A percentile compares a stretch with the other conserved stretches of the same genome.
These are phyloP conservation scores for Tetramitus jugosus DNA, from an alignment of 208 protist species.

Conservation along the genomic window DNA sequence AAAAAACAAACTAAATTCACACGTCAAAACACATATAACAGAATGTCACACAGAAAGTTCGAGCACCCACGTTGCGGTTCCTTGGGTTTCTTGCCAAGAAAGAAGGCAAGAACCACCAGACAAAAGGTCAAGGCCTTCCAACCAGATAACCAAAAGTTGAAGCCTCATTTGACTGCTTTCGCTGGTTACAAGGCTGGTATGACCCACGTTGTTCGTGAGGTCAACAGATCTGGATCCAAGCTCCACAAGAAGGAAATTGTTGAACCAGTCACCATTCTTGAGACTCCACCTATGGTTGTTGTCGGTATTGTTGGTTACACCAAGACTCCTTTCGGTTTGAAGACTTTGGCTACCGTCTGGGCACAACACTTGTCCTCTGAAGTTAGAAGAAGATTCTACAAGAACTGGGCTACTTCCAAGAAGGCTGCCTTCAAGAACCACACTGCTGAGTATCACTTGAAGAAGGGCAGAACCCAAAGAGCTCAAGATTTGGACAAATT, in stretches of 20 bases:
- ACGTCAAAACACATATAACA: too few relatives aligned
- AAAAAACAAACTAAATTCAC: too few relatives aligned
- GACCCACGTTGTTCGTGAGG: constrained; percentile 97
- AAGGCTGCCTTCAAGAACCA: constrained; percentile 95
- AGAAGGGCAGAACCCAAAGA: constrained; percentile 69
- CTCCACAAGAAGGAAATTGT: constrained; percentile 97
- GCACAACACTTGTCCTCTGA: constrained; percentile 87
- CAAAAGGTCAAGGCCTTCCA: constrained; percentile 85
- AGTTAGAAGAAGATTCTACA: constrained; percentile 94
- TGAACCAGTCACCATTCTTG: constrained; percentile 96
- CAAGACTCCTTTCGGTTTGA: constrained; percentile 88
- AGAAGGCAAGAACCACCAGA: constrained; percentile 80
- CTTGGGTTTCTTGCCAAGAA: constrained; percentile 93
- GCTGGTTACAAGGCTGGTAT: constrained; percentile 99
- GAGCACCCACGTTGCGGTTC: constrained; percentile 94
- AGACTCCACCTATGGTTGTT: constrained; percentile 94
- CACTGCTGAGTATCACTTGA: constrained; percentile 61
- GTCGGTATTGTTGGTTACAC: constrained; percentile 97
- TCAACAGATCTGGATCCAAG: constrained; percentile 86
- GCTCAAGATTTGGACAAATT: constrained; percentile 77
- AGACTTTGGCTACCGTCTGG: constrained; percentile 95
- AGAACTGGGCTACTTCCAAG: constrained; percentile 95
- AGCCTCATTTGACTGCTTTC: constrained; percentile 92
- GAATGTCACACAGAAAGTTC: constrained; percentile 22
- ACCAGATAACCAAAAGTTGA: constrained; percentile 82